phyloP scores from a whole-genome alignment of 2,329 filamentous ascomycete species.

The Emericellopsis atlantica region DNA sequence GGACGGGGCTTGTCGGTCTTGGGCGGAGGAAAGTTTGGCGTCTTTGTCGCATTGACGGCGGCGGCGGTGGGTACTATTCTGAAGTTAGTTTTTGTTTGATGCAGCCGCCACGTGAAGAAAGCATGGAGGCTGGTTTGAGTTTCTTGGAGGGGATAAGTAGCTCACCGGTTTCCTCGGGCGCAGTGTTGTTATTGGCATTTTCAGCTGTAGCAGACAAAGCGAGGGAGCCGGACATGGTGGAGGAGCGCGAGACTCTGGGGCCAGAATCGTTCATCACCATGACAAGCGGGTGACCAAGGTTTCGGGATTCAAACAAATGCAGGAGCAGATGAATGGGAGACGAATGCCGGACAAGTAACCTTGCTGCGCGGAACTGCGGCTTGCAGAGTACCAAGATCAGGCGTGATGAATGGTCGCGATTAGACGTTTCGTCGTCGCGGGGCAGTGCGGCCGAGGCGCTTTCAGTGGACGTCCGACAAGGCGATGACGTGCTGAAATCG shows the following conservation, averaged over 20 bases:
- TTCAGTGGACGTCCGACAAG: background rate
- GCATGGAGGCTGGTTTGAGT: background rate
- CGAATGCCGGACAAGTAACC: slow-evolving; percentile 1
- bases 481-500: too few species aligned
- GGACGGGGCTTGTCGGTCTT: slow-evolving; percentile 97
- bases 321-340: background rate
- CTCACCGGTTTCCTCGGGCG: slow-evolving; percentile 20
- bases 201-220: slow-evolving; percentile 6
- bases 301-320: background rate
- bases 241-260: slow-evolving; percentile 19
- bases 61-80: slow-evolving; percentile 14
- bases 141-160: background rate
- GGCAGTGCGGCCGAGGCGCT: slow-evolving; percentile 7
- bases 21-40: slow-evolving; percentile 55
- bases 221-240: slow-evolving; percentile 18
- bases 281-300: slow-evolving; percentile 6
- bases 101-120: background rate
- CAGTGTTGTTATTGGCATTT: slow-evolving; percentile 13
- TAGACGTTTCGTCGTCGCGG: slow-evolving; percentile 10
- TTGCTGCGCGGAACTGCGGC: background rate
- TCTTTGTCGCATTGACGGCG: slow-evolving; percentile 15
- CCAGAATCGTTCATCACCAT: slow-evolving; percentile 28
- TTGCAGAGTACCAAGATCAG: slow-evolving; percentile 2
- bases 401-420: slow-evolving; percentile 5
- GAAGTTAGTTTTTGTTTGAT: too few species aligned